Percentiles rank a stretch among this genome's conserved stretches.
Evolutionary conservation across 345 rosid species (phyloP).

Genomic region (Orychophragmus violaceus): DNA sequence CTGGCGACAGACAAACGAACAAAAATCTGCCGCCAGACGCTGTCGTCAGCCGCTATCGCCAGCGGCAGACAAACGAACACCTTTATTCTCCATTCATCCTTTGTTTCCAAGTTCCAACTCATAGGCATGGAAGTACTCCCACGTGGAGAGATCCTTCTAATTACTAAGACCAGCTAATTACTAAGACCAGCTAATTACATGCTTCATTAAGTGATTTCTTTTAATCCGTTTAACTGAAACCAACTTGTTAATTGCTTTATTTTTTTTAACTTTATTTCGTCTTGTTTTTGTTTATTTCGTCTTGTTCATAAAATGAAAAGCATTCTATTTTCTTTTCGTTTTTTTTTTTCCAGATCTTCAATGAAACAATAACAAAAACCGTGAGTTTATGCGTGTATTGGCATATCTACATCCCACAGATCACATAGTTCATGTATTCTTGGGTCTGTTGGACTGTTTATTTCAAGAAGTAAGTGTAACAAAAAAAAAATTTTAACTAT

Average conservation of each 20-base stretch:
- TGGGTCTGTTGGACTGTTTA: not conserved
- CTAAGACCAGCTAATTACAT: conserved; percentile 8
- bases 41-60: too few relatives aligned
- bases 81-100: not conserved
- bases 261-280: too few relatives aligned
- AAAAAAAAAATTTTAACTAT: too few relatives aligned
- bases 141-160: conserved; percentile 10
- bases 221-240: not conserved
- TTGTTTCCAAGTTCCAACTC: conserved; percentile 5
- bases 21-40: too few relatives aligned
- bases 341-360: too few relatives aligned
- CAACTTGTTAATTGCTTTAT: not conserved
- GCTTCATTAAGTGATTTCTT: not conserved
- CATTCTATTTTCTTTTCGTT: not conserved
- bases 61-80: too few relatives aligned
- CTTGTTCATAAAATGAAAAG: not conserved
- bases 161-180: conserved; percentile 1
- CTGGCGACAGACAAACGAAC: too few relatives aligned
- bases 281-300: not conserved
- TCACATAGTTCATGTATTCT: not conserved
- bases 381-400: not conserved
- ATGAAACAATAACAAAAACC: not conserved
- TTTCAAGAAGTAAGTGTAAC: too few relatives aligned
- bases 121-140: conserved; percentile 3
- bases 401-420: not conserved